Conservation (phyloP, 345 rosid genomes). For the Lagerstroemia speciosa region DNA sequence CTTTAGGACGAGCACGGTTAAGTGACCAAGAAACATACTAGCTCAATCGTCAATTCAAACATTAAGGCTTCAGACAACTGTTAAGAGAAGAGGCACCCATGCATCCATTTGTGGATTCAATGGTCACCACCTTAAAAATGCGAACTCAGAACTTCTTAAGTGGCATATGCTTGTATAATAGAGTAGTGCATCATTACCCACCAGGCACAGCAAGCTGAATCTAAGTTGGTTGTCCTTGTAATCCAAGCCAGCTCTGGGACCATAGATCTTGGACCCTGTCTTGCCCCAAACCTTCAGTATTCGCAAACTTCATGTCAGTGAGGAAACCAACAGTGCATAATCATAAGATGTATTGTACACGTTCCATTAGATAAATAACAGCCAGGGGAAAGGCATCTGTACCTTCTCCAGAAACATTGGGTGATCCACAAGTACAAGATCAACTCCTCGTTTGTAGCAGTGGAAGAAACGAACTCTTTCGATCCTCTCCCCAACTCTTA, state of each 20-base stretch:
- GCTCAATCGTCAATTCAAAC: too few relatives aligned
- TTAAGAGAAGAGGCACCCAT: too few relatives aligned
- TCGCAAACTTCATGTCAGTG: conserved; percentile 13
- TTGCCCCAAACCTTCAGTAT: conserved; percentile 70
- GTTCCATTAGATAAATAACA: not conserved
- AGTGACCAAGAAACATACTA: not conserved
- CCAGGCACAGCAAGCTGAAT: conserved; percentile 78
- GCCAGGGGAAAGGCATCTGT: not conserved
- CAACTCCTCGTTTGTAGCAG: conserved; percentile 83
- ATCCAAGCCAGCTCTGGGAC: conserved; percentile 67
- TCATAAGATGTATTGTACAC: not conserved
- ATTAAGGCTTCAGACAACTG: too few relatives aligned
- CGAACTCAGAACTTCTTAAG: not conserved
- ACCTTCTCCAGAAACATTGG: conserved; percentile 89
- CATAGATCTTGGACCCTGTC: conserved; percentile 83
- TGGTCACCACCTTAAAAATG: not conserved
- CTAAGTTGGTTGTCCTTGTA: conserved; percentile 81
- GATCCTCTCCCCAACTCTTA: conserved; percentile 43
- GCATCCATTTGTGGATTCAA: not conserved
- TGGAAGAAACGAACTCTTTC: conserved; percentile 83
- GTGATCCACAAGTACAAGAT: conserved; percentile 87
- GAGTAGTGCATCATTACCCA: conserved; percentile 17
- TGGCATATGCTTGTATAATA: not conserved
- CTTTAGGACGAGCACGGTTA: not conserved
- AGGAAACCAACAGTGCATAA: not conserved